phyloP scores from a whole-genome alignment of 2,329 filamentous ascomycete genomes.

The Mycosphaerella arachidis region DNA sequence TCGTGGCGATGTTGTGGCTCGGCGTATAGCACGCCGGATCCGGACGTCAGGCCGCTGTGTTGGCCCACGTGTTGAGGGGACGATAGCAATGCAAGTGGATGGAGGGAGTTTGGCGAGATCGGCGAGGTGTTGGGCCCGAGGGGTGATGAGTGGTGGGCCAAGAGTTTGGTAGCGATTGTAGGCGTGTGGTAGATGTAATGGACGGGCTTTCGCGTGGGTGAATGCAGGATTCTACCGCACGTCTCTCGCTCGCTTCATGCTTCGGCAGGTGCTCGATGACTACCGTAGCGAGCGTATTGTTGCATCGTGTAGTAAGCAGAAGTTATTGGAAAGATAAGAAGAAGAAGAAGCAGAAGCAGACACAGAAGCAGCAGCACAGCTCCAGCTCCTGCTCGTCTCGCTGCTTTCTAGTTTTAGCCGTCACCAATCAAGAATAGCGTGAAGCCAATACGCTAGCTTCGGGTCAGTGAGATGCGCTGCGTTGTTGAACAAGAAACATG shows the following conservation, averaged over 20 bases:
- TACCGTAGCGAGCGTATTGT: neutral
- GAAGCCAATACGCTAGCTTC: too few relatives aligned
- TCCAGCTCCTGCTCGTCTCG: too few relatives aligned
- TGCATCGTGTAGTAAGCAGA: neutral
- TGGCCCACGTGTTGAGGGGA: neutral
- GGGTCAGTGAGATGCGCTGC: too few relatives aligned
- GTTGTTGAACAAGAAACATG: too few relatives aligned
- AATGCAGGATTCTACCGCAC: neutral
- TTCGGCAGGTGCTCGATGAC: neutral
- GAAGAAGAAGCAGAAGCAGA: neutral
- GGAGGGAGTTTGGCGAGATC: neutral
- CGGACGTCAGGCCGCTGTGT: neutral
- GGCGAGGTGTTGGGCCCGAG: neutral
- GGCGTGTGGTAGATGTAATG: neutral
- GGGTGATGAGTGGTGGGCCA: neutral
- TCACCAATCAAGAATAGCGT: too few relatives aligned
- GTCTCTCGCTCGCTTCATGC: neutral
- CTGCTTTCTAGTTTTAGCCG: too few relatives aligned
- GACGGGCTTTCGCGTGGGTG: neutral
- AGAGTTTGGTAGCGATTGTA: neutral
- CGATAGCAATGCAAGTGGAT: neutral
- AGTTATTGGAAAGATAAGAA: neutral
- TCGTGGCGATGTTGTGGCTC: slow-evolving; percentile 3
- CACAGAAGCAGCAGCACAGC: too few relatives aligned
- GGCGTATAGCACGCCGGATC: neutral